phyloP scores from a whole-genome alignment of 495 filamentous ascomycete species.

The Immersiella caudata region DNA sequence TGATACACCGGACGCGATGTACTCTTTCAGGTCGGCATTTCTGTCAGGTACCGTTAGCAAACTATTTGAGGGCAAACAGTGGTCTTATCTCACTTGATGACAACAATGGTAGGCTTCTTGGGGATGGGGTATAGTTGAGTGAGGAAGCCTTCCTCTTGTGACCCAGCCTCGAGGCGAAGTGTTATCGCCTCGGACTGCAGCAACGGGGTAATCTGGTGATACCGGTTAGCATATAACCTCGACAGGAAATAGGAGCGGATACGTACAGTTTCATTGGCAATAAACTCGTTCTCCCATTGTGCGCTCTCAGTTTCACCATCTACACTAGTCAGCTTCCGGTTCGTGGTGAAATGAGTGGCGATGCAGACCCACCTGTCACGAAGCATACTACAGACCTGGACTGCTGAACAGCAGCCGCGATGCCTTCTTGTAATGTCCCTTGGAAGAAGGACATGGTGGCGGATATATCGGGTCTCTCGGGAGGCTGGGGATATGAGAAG shows the following conservation, averaged over 20 bases:
- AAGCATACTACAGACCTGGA: conserved; percentile 51
- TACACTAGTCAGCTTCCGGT: conserved; percentile 25
- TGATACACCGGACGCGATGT: conserved; percentile 59
- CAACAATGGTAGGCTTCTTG: conserved; percentile 71
- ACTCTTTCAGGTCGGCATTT: conserved; percentile 65
- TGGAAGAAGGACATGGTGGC: conserved; percentile 69
- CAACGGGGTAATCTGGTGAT: conserved; percentile 44
- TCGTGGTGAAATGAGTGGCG: neutral
- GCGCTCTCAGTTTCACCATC: conserved; percentile 67
- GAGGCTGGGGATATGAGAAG: neutral
- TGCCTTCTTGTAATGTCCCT: conserved; percentile 77
- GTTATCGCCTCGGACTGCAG: conserved; percentile 63
- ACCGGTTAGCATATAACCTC: neutral
- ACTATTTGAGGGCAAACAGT: neutral
- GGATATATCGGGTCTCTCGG: neutral
- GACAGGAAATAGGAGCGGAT: neutral
- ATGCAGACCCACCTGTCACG: conserved; percentile 48
- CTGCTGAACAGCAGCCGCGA: conserved; percentile 70
- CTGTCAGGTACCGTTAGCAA: conserved; percentile 36
- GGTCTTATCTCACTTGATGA: conserved; percentile 62
- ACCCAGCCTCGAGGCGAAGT: conserved; percentile 68
- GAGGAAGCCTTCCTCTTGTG: conserved; percentile 77
- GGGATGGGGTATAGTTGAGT: conserved; percentile 77
- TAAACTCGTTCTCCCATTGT: conserved; percentile 76
- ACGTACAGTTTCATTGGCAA: conserved; percentile 61